Evolutionary conservation across 441 rosid species (phyloP), one percentile per base, ranked within the genome.

Genomic region (Arabidopsis lyrata): DNA sequence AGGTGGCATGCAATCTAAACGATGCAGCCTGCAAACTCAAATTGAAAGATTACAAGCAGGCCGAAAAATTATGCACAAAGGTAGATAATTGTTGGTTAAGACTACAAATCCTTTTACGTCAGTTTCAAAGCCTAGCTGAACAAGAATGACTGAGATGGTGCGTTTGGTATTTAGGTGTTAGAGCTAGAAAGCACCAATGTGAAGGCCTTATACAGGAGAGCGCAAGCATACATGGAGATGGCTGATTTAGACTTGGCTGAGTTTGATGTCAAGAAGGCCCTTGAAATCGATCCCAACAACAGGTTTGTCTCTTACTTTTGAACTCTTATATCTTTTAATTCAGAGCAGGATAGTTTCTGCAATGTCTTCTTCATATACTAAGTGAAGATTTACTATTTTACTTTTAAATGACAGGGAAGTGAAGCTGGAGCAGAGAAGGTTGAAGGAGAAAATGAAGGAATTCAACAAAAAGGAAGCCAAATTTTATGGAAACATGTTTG

Each of bases 401-500:
- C 14, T 14, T 54, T 6, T 0, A 48, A 48, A 53, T 77, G 63
- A 50, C 67, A 93, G 98, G 88, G 98, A 93, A 39, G 88, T 93
- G 53, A 93, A 88, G 83, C 74, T 85, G 61, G 98, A 89, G 78
- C 86, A 93, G 80, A 87, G 79, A 70, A 64, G 75, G 50, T 70
- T 90, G 86, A 90, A 89, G 81, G 92, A 83, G 77, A 93, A 86
- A 77, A 77, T 86, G 84, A 93, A 81, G 77, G 98, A 93, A 15
- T 90, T 53, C n/a, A 90, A 90, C 67, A 89, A 85, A 81, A 93
- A 89, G 74, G 91, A 93, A 54, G 96, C 98, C 22, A 85, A 87
- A 47, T 85, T 93, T 55, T 93, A 93, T 14, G 90, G 97, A 63
- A 89, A 89, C 83, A 93, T 93, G 94, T 91, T 93, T 70, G 91